These are phyloP conservation scores for Penicillium paxilli DNA, from an alignment of 495 filamentous ascomycete genomes.

Conservation along the genomic window DNA sequence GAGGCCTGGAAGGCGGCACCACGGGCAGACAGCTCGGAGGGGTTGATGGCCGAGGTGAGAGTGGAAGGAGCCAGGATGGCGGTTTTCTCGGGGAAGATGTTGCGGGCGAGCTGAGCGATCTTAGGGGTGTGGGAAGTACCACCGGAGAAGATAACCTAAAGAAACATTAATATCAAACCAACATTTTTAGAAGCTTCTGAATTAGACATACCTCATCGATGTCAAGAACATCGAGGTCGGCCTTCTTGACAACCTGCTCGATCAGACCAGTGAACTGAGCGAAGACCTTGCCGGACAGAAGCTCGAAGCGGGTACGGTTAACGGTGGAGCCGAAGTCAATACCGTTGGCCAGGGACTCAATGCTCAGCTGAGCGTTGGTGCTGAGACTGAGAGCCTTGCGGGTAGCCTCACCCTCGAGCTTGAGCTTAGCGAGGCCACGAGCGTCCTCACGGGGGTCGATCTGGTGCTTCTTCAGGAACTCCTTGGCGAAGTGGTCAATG, in stretches of 20 bases:
- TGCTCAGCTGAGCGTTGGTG: conserved; percentile 81
- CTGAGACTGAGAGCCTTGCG: conserved; percentile 89
- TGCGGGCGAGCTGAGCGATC: conserved; percentile 72
- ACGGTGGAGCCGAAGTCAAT: conserved; percentile 88
- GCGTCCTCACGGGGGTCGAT: conserved; percentile 80
- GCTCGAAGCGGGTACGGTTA: conserved; percentile 90
- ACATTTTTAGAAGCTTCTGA: neutral
- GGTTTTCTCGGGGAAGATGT: conserved; percentile 80
- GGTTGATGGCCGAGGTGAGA: conserved; percentile 77
- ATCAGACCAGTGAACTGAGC: conserved; percentile 83
- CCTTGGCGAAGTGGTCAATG: conserved; percentile 95
- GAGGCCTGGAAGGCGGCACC: conserved; percentile 95
- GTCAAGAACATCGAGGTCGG: conserved; percentile 86
- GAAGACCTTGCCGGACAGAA: conserved; percentile 81
- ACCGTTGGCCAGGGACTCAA: conserved; percentile 84
- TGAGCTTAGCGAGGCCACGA: conserved; percentile 85
- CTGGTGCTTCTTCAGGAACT: conserved; percentile 94
- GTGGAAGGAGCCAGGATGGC: conserved; percentile 81
- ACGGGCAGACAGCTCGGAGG: conserved; percentile 82
- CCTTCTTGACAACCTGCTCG: conserved; percentile 84
- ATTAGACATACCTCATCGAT: conserved; percentile 63
- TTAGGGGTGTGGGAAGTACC: conserved; percentile 92
- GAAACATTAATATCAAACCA: neutral
- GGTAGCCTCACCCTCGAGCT: conserved; percentile 83
- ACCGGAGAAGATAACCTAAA: conserved; percentile 78